Evolutionary conservation across 345 rosid genomes (phyloP), one percentile per base, ranked within the genome.

Genomic region (Jatropha curcas): DNA sequence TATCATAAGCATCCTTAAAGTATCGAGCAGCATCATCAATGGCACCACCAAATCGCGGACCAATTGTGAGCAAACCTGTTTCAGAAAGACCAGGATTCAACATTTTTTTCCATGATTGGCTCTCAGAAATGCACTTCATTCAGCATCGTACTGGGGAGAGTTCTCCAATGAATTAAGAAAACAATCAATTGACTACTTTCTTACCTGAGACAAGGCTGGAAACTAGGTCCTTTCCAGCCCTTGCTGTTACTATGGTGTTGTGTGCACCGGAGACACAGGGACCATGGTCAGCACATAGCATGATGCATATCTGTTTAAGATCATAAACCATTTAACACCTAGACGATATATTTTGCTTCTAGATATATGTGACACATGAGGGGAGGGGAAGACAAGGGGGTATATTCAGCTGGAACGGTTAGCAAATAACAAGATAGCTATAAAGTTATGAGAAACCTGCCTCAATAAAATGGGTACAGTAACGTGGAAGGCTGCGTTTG

Each of bases 31-130:
- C 98, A 70, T 95, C 99, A 74, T 95, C 97, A 81, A 95, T 87
- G 65, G 99, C 99, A 77, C 98, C 98, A 80, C 98, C 99, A 76
- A 95, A 95, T 82, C 98, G 88, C 5, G 98, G 99, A 72, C 99
- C 99, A 71, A 95, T 92, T 17, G 98, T 95, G 50, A 95, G 84
- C 85, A 95, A 85, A 80, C 99, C 98, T 91, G 89, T 79, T 68
- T 30, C 70, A 71, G 58, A 70, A n/a, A 76, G 68, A 65, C 51
- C 79, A 63, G 53, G 25, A 64, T 50, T 76, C 67, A 74, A 59
- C 39, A 27, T 65, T 59, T 24, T 34, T 28, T 58, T 37, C 8
- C 28, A 20, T 8, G 27, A 64, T 56, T 20, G 33, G 70, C 51
- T 43, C 64, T 19, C 13, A 28, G 13, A 68, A 74, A n/a, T 43